Evolutionary conservation across 2,329 filamentous ascomycete genomes (phyloP).

Genomic region (Pyrenophora graminea): DNA sequence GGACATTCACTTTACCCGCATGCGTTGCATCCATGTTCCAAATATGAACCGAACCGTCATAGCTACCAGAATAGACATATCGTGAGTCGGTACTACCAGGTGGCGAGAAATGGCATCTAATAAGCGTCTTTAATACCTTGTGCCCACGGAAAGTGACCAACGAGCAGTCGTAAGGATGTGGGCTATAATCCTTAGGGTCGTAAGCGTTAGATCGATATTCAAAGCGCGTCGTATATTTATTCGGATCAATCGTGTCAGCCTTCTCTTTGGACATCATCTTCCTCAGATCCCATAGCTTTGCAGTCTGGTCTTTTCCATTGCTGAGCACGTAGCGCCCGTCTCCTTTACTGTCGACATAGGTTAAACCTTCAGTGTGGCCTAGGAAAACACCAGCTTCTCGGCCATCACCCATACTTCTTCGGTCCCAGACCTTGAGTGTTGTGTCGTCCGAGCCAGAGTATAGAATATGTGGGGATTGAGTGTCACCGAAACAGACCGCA

Average conservation of each 20-base stretch:
- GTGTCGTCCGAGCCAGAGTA: constrained; percentile 96
- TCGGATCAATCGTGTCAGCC: constrained; percentile 61
- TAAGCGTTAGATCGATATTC: constrained; percentile 76
- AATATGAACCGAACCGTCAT: constrained; percentile 86
- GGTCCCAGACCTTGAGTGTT: constrained; percentile 94
- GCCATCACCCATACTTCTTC: constrained; percentile 68
- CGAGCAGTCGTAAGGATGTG: constrained; percentile 84
- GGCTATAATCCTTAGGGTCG: constrained; percentile 67
- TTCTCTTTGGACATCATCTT: constrained; percentile 79
- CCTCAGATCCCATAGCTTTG: constrained; percentile 94
- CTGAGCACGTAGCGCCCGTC: constrained; percentile 88
- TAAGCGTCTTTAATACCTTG: constrained; percentile 83
- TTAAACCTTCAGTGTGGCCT: constrained; percentile 67
- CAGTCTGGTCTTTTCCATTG: constrained; percentile 94
- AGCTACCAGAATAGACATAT: constrained; percentile 91
- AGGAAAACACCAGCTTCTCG: constrained; percentile 68
- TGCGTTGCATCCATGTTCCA: constrained; percentile 92
- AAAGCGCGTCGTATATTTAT: constrained; percentile 65
- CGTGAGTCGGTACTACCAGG: constrained; percentile 81
- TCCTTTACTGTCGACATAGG: constrained; percentile 78
- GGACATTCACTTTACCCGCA: constrained; percentile 78
- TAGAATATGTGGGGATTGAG: constrained; percentile 84
- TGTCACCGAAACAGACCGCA: constrained; percentile 93
- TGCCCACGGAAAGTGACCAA: constrained; percentile 94
- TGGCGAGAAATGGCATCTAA: constrained; percentile 93